Evolutionary conservation across 441 rosid genomes (phyloP).

Genomic region (Francoa sonchifolia): DNA sequence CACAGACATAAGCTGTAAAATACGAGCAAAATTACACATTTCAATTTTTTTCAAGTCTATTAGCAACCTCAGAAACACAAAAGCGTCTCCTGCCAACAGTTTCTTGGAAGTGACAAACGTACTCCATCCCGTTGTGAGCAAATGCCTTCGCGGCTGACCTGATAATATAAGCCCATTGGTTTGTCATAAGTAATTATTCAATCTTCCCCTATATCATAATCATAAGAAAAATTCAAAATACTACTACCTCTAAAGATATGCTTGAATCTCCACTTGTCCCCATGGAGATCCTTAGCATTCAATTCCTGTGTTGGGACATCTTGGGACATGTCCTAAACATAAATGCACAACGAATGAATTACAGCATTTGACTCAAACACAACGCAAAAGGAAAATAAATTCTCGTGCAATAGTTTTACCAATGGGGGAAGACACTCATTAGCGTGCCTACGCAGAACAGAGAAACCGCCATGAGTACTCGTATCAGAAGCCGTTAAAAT

Average conservation of each 20-base stretch:
- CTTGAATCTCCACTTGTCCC: conserved; percentile 82
- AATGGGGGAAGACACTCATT: conserved; percentile 74
- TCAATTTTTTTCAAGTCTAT: too few species aligned
- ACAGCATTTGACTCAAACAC: neutral
- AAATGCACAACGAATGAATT: conserved; percentile 5
- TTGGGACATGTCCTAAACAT: conserved; percentile 70
- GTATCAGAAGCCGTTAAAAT: conserved; percentile 89
- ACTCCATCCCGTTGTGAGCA: conserved; percentile 97
- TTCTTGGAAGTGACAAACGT: conserved; percentile 83
- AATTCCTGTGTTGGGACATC: conserved; percentile 79
- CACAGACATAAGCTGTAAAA: too few species aligned
- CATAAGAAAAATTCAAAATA: neutral
- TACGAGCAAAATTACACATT: too few species aligned
- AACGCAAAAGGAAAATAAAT: neutral
- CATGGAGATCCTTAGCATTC: conserved; percentile 72
- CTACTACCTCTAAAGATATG: conserved; percentile 81
- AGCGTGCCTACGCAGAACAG: conserved; percentile 88
- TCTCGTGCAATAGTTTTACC: conserved; percentile 25
- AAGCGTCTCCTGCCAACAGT: conserved; percentile 83
- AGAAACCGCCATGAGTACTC: conserved; percentile 96
- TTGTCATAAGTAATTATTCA: too few species aligned
- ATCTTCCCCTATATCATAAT: too few species aligned
- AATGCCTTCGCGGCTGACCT: conserved; percentile 95
- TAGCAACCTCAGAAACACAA: conserved; percentile 81
- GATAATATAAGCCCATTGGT: too few species aligned